Evolutionary conservation across 2,329 filamentous ascomycete species (phyloP), one percentile per base, ranked within the genome.

Genomic region (Didymosphaeria variabile): DNA sequence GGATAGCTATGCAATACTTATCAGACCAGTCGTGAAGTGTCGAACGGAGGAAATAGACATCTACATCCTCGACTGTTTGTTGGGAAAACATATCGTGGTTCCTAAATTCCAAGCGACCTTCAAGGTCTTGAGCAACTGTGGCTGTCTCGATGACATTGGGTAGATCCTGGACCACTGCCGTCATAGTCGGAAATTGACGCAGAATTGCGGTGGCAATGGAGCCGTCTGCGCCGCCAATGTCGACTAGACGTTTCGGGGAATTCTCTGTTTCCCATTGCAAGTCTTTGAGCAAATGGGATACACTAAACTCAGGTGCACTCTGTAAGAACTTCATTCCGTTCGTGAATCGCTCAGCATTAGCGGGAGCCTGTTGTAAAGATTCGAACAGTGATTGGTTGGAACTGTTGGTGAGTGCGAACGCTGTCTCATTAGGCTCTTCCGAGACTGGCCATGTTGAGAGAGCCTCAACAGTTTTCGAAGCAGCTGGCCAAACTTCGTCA

Each of bases 11-110:
- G n/a, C 52, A 46, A 29, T 60, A 49, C 88, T 82, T 80, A 15
- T 85, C 85, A 0, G 85, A 83, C 74, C 86, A 86, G 53, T 60
- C 58, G 32, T 60, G 58, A 17, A 60, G 38, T 12, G 45, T 51
- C 17, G 52, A 56, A 8, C 58, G 52, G 21, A 60, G 36, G 19
- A 60, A 44, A 10, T 62, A 63, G 34, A 57, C 61, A 34, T 63
- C 55, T 2, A 60, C 60, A 29, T 49, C 59, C 15, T 23, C n/a
- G 3, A 60, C n/a, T n/a, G 67, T 60, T 45, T 70, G 68, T 19
- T 44, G 40, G 7, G 38, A 46, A 55, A 55, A 60, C 34, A 65
- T 58, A 31, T 65, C 53, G 34, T 65, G 60, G 15, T 17, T 21
- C 34, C 38, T 15, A 10, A 61, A 57, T 5, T 61, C 6, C 5